Evolutionary conservation across 352 stramenopile species (phyloP).

Genomic region (Phytophthora crassamura): DNA sequence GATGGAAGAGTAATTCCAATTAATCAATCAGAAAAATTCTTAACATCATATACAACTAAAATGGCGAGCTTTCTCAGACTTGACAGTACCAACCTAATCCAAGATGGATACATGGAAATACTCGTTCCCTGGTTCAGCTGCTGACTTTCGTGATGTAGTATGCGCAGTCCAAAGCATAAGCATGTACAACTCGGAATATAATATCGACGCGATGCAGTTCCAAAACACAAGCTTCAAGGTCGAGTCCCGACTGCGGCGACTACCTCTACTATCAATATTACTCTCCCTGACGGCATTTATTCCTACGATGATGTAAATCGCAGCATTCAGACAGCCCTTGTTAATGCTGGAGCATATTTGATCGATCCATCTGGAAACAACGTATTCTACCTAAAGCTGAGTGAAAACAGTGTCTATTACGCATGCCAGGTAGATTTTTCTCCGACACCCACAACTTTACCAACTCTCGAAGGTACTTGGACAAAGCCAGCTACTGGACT

Average conservation of each 20-base stretch:
- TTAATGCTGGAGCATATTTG: conserved; percentile 2
- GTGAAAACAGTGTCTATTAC: conserved; percentile 2
- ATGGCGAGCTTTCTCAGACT: conserved; percentile 1
- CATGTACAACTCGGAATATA: background rate
- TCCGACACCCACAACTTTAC: conserved; percentile 1
- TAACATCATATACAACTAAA: conserved; percentile 6
- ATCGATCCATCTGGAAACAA: conserved; percentile 1
- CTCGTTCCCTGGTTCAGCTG: background rate
- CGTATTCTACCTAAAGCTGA: conserved; percentile 1
- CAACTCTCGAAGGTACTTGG: background rate
- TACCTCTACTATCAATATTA: conserved; percentile 2
- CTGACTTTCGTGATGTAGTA: background rate
- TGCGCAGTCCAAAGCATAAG: background rate
- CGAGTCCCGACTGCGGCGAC: conserved; percentile 17
- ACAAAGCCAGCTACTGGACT: conserved; percentile 1
- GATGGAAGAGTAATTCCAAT: background rate
- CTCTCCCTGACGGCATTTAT: conserved; percentile 1
- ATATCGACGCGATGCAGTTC: conserved; percentile 3
- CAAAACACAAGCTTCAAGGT: conserved; percentile 10
- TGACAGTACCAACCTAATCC: background rate
- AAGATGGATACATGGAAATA: conserved; percentile 9
- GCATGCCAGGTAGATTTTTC: conserved; percentile 2
- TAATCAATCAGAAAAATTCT: conserved; percentile 2
- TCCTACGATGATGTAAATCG: conserved; percentile 11
- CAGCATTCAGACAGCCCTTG: conserved; percentile 6